phyloP scores from a whole-genome alignment of 176 grass and related monocot species.

The Phyllostachys edulis region DNA sequence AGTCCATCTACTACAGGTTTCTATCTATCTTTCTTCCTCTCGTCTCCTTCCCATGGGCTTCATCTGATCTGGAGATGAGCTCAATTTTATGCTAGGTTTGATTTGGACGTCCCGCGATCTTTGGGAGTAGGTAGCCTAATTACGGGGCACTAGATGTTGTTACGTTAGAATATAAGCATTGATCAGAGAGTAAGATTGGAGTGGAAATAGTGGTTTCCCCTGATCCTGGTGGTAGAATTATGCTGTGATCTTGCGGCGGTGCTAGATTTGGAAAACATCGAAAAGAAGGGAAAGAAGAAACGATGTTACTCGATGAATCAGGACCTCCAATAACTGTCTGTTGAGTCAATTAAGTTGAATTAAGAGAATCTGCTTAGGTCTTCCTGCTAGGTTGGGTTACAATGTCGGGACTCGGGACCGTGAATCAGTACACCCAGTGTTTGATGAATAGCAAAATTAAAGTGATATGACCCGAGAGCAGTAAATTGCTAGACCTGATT shows the following conservation, averaged over 20 bases:
- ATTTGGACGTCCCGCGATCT: neutral
- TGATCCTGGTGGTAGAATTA: neutral
- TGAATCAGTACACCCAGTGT: too few species aligned
- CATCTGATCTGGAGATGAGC: neutral
- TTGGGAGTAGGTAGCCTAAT: neutral
- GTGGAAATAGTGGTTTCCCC: neutral
- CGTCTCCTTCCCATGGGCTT: neutral
- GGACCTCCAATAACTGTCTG: neutral
- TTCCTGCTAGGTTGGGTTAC: neutral
- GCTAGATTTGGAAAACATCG: neutral
- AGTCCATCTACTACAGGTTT: constrained; percentile 78
- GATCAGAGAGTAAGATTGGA: neutral
- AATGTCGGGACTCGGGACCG: neutral
- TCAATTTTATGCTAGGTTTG: neutral
- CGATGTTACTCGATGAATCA: neutral
- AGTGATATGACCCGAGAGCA: neutral
- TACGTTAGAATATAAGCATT: neutral
- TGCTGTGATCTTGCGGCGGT: neutral
- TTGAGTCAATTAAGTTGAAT: neutral
- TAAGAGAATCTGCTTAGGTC: neutral
- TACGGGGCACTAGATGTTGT: neutral
- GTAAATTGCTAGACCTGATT: neutral
- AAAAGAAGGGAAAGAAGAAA: neutral
- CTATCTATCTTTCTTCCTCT: neutral
- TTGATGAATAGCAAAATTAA: too few species aligned